Conservation (phyloP, 805 yeast species). For the Ogataea ramenticola region DNA sequence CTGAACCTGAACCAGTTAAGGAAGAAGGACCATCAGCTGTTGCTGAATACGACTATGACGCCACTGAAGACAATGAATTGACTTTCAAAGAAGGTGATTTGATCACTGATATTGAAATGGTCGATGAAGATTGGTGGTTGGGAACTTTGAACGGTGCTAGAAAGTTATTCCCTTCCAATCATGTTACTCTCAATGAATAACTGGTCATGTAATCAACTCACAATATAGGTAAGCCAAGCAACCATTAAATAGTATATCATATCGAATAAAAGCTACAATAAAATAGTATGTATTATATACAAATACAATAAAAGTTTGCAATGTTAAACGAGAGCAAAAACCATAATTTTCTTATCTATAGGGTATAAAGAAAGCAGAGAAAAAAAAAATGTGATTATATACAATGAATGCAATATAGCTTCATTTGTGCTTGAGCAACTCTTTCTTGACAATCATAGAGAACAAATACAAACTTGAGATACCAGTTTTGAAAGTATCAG, state of each 20-base stretch:
- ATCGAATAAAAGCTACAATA: too few species aligned
- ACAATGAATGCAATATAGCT: neutral
- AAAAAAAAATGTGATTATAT: too few species aligned
- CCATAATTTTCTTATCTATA: too few species aligned
- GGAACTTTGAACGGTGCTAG: constrained; percentile 75
- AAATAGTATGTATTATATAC: too few species aligned
- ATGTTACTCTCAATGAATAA: constrained; percentile 38
- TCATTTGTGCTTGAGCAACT: constrained; percentile 1
- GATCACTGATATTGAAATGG: constrained; percentile 77
- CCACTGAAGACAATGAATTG: constrained; percentile 88
- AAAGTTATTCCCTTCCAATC: constrained; percentile 89
- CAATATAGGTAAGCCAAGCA: too few species aligned
- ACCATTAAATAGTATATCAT: too few species aligned
- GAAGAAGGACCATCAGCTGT: constrained; percentile 38
- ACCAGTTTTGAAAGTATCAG: constrained; percentile 42
- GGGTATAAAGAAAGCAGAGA: too few species aligned
- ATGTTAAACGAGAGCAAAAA: too few species aligned
- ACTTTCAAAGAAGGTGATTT: constrained; percentile 77
- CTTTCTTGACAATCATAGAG: constrained; percentile 22
- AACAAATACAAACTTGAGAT: constrained; percentile 46
- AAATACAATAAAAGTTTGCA: too few species aligned
- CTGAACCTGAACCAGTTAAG: constrained; percentile 13
- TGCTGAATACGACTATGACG: constrained; percentile 78
- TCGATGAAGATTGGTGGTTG: constrained; percentile 97
- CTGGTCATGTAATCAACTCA: too few species aligned